Evolutionary conservation across 73 alveolate genomes (phyloP).

Genomic region (Paramecium biaurelia): DNA sequence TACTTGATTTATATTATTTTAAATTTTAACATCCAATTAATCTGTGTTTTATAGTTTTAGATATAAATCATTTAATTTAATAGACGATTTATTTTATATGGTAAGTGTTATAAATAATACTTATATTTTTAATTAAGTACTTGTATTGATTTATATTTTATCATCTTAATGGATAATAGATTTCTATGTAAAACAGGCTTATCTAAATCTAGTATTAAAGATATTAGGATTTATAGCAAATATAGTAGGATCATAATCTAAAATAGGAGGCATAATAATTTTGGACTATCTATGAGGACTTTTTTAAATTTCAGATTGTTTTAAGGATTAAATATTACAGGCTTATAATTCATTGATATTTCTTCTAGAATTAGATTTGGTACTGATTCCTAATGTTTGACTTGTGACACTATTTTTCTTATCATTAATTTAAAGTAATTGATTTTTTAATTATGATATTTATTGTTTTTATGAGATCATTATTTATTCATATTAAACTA

Average conservation of each 20-base stretch:
- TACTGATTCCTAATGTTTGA: not conserved
- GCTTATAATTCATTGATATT: not conserved
- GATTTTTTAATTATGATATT: not conserved
- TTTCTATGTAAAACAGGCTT: not conserved
- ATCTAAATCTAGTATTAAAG: not conserved
- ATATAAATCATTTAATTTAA: not conserved
- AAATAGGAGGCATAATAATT: not conserved
- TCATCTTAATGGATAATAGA: not conserved
- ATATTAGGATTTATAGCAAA: slow-evolving; percentile 26
- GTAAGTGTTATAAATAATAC: not conserved
- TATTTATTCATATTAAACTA: not conserved
- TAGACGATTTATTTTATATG: not conserved
- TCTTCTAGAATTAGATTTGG: not conserved
- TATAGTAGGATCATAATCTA: not conserved
- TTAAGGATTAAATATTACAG: not conserved
- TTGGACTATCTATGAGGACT: not conserved
- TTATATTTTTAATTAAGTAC: not conserved
- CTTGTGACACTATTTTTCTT: slow-evolving; percentile 6
- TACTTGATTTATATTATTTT: not conserved
- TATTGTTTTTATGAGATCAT: not conserved
- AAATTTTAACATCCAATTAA: not conserved
- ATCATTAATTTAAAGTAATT: not conserved
- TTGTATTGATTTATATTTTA: not conserved
- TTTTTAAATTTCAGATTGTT: not conserved
- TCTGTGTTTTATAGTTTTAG: not conserved